phyloP scores from a whole-genome alignment of 352 stramenopile genomes.

The Pythium oligandrum region DNA sequence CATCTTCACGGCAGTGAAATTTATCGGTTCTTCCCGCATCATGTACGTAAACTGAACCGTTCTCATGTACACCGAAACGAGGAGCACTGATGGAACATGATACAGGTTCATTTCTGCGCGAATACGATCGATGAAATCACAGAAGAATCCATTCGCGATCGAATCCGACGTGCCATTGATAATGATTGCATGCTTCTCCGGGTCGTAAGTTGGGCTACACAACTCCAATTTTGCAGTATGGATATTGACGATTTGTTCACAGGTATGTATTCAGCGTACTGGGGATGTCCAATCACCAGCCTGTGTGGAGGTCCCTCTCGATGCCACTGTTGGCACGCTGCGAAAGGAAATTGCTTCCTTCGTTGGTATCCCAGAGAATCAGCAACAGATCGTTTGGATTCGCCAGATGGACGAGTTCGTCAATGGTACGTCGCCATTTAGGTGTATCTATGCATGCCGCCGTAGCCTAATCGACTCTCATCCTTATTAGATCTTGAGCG shows the following conservation, averaged over 20 bases:
- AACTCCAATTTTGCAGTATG: not conserved
- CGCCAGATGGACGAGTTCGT: conserved; percentile 80
- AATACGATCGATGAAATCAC: conserved; percentile 72
- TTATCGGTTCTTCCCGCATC: conserved; percentile 83
- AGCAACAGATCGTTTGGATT: conserved; percentile 89
- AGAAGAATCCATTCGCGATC: conserved; percentile 81
- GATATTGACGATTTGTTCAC: conserved; percentile 10
- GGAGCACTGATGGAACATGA: not conserved
- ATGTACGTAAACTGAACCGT: conserved; percentile 37
- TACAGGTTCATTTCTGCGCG: conserved; percentile 83
- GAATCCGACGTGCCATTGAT: conserved; percentile 75
- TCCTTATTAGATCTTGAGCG: conserved; percentile 49
- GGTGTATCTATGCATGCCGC: not conserved
- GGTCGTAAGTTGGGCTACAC: conserved; percentile 38
- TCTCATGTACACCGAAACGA: not conserved
- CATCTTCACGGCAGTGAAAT: conserved; percentile 83
- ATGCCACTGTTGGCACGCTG: conserved; percentile 66
- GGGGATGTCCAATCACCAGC: conserved; percentile 73
- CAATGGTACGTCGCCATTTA: conserved; percentile 42
- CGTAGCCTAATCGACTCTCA: not conserved
- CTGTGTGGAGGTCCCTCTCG: conserved; percentile 78
- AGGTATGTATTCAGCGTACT: conserved; percentile 83
- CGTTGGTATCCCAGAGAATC: conserved; percentile 74
- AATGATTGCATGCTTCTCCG: conserved; percentile 85
- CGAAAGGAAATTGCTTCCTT: conserved; percentile 74